Evolutionary conservation across 345 rosid species (phyloP).

Genomic region (Arabidopsis suecica): DNA sequence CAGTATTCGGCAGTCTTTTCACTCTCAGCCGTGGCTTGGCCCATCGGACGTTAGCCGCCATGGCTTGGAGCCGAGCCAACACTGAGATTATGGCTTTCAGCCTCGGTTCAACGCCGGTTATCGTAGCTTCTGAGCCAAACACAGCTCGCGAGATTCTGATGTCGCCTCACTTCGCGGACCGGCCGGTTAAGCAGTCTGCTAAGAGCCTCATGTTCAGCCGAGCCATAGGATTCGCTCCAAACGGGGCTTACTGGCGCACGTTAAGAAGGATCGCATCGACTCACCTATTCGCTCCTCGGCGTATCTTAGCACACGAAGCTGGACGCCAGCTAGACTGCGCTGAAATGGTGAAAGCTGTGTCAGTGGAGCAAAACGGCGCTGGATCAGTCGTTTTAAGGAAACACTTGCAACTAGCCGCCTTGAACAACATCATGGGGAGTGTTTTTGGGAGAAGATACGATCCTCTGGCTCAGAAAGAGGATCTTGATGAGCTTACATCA

Average conservation of each 20-base stretch:
- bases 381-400: conserved; percentile 59
- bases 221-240: conserved; percentile 94
- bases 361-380: conserved; percentile 46
- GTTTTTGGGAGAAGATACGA: conserved; percentile 81
- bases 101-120: conserved; percentile 73
- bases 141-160: conserved; percentile 76
- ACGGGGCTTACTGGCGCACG: conserved; percentile 85
- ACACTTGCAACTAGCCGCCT: conserved; percentile 76
- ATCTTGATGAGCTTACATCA: conserved; percentile 54
- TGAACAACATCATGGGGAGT: conserved; percentile 85
- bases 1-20: conserved; percentile 77
- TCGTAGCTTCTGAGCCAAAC: conserved; percentile 71
- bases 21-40: conserved; percentile 70
- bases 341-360: conserved; percentile 53
- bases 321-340: conserved; percentile 63
- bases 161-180: conserved; percentile 74
- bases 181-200: conserved; percentile 88
- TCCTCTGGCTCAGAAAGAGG: conserved; percentile 35
- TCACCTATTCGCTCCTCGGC: conserved; percentile 76
- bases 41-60: conserved; percentile 68
- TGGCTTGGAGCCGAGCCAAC: conserved; percentile 54
- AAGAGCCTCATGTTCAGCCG: conserved; percentile 77
- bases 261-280: conserved; percentile 72
- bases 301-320: conserved; percentile 64
- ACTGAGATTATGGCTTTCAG: conserved; percentile 84